These are phyloP conservation scores for Salix exigua DNA, from an alignment of 345 rosid species.

Conservation along the genomic window DNA sequence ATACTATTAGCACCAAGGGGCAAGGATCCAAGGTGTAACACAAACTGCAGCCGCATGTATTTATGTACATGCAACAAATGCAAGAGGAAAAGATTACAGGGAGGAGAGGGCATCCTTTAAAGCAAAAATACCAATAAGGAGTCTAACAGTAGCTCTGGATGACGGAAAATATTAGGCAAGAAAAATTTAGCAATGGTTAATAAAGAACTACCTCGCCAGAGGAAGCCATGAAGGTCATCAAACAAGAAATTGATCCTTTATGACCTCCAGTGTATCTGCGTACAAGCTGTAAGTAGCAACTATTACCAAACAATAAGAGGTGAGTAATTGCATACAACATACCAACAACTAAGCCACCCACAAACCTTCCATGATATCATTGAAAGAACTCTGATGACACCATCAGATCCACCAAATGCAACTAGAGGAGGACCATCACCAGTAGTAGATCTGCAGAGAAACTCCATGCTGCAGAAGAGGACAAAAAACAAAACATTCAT, in stretches of 20 bases:
- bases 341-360: constrained; percentile 6
- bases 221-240: constrained; percentile 97
- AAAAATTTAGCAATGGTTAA: neutral
- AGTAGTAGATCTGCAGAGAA: constrained; percentile 67
- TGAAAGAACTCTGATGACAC: constrained; percentile 96
- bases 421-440: constrained; percentile 97
- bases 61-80: no score
- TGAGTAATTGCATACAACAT: constrained; percentile 12
- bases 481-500: neutral
- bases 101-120: no score
- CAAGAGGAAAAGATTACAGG: no score
- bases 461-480: constrained; percentile 76
- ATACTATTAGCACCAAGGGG: no score
- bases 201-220: constrained; percentile 76
- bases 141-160: no score
- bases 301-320: constrained; percentile 1
- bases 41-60: no score
- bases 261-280: constrained; percentile 97
- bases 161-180: no score
- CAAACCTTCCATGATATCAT: constrained; percentile 99
- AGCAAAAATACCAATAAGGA: no score
- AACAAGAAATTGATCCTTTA: constrained; percentile 88
- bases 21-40: no score
- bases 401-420: constrained; percentile 98
- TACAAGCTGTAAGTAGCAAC: constrained; percentile 64